Evolutionary conservation across 495 filamentous ascomycete species (phyloP), one percentile per base, ranked within the genome.

Genomic region (Bathelium albidoporum): DNA sequence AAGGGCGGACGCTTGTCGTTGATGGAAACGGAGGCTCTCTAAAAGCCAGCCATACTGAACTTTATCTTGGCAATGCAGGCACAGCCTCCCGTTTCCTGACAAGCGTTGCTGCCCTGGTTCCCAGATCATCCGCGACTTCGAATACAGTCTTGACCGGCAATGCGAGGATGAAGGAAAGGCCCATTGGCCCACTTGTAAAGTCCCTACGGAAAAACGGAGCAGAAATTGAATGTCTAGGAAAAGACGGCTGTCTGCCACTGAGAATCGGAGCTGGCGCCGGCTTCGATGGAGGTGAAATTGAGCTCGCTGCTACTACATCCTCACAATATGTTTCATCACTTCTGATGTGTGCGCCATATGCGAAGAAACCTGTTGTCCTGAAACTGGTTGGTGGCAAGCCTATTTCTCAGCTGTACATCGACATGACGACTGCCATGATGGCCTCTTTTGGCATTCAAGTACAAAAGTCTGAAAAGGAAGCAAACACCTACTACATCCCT

Each of bases 341-440:
- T 58, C 80, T 99, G 31, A 96, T 99, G 92, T 95, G 90, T 66
- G 95, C 95, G 7, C 94, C 94, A 1, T 97, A 96, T 68, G 94
- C 94, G 59, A 95, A 93, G 74, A 85, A 92, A 68, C 89, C 94
- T 1, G 91, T 97, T 31, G 96, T 90, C 7, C 77, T 99, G 65
- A 87, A 85, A 10, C 78, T 99, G 53, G 87, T 96, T 44, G 93
- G 93, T 44, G 94, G 91, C 61, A 96, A 95, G 76, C 92, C 93
- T 2, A 96, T 97, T 65, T 97, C 93, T 1, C 91, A 97, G 73
- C 87, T 87, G 18, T 99, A 99, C 71, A 97, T 97, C 71, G 91
- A 97, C 69, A 97, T 99, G 92, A 99, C 94, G 18, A 92, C 90
- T 16, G 83, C 90, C 22, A 97, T 99, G 92, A 99, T 99, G 94